Percentiles rank a stretch among this genome's conserved stretches.
These are phyloP conservation scores for Cephaloascus fragrans DNA, from an alignment of 805 yeast genomes.

Conservation along the genomic window DNA sequence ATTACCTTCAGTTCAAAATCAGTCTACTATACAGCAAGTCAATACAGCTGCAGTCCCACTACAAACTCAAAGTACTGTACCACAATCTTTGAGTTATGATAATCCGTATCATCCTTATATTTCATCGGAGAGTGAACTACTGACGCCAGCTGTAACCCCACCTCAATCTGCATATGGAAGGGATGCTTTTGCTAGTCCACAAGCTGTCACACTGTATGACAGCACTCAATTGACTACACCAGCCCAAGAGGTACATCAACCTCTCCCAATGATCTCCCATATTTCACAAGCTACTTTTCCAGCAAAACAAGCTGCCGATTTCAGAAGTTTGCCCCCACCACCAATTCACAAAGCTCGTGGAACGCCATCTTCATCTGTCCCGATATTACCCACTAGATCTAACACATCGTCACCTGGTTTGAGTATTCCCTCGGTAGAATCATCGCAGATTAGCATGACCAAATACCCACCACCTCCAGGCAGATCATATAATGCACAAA, in stretches of 20 bases:
- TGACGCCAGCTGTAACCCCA: not conserved
- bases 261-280: no score
- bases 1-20: not conserved
- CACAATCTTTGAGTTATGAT: not conserved
- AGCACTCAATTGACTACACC: not conserved
- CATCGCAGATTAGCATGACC: conserved; percentile 11
- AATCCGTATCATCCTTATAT: not conserved
- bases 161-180: not conserved
- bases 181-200: not conserved
- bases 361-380: conserved; percentile 1
- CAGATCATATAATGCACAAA: conserved; percentile 4
- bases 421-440: no score
- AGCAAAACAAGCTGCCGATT: not conserved
- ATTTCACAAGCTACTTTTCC: not conserved
- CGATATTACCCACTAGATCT: not conserved
- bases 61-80: conserved; percentile 1
- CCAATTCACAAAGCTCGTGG: conserved; percentile 24
- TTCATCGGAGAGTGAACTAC: not conserved
- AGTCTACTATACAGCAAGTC: conserved; percentile 1
- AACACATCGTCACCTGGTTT: no score
- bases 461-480: conserved; percentile 24
- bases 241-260: no score
- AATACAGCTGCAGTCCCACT: conserved; percentile 1
- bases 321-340: conserved; percentile 27
- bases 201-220: not conserved